Evolutionary conservation across 163 green algal species (phyloP).

Genomic region (Volvox carteri): DNA sequence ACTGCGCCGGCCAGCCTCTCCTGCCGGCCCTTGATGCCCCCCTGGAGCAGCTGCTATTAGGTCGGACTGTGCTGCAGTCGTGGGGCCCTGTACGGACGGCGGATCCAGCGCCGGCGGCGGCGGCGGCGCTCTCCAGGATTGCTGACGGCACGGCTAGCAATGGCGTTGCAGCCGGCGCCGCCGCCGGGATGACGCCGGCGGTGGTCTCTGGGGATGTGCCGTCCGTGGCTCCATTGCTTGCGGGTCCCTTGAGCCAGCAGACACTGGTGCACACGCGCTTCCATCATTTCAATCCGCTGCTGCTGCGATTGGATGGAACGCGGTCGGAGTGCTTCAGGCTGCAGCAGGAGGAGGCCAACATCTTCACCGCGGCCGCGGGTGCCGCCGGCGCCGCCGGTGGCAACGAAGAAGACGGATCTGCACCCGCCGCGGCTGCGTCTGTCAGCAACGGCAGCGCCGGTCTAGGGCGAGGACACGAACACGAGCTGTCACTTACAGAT

Average conservation of each 20-base stretch:
- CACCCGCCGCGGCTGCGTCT: background rate
- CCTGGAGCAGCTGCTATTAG: background rate
- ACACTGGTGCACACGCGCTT: slow-evolving; percentile 25
- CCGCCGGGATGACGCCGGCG: background rate
- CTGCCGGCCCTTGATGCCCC: slow-evolving; percentile 7
- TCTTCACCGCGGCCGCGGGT: too few species aligned
- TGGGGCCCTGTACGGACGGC: background rate
- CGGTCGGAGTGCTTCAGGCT: slow-evolving; percentile 3
- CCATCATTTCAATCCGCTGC: slow-evolving; percentile 33
- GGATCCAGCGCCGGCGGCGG: background rate
- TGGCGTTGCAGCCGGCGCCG: background rate
- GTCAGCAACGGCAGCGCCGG: background rate
- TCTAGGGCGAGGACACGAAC: too few species aligned
- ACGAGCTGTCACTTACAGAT: too few species aligned
- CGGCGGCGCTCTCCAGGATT: background rate
- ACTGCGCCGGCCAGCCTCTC: slow-evolving; percentile 5
- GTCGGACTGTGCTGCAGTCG: background rate
- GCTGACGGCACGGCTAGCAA: background rate
- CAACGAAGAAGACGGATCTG: background rate
- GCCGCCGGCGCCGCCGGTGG: background rate
- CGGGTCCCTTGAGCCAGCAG: background rate
- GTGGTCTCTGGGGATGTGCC: background rate
- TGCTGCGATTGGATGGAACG: slow-evolving; percentile 3
- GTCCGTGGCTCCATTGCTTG: background rate
- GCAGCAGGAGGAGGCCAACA: background rate